phyloP scores from a whole-genome alignment of 352 stramenopile species.

The Globisporangium echinulatum region DNA sequence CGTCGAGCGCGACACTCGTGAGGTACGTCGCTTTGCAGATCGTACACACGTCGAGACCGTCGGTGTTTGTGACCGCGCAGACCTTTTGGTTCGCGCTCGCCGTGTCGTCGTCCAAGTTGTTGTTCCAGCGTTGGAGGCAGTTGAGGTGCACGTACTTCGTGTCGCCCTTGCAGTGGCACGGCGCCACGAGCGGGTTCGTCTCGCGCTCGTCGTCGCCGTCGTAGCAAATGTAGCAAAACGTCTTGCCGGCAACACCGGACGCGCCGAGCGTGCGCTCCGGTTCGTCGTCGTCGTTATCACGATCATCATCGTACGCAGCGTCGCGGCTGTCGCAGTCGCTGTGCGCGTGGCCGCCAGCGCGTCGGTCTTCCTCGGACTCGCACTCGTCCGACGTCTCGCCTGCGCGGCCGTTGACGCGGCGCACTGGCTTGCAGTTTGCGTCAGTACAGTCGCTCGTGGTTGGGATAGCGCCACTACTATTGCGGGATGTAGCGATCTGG shows the following conservation, averaged over 20 bases:
- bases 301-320: no score
- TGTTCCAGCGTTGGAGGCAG: slow-evolving; percentile 91
- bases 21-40: slow-evolving; percentile 91
- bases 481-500: not conserved
- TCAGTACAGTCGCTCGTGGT: slow-evolving; percentile 17
- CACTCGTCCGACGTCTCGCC: slow-evolving; percentile 74
- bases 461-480: not conserved
- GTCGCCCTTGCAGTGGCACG: slow-evolving; percentile 89
- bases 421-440: slow-evolving; percentile 12
- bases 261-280: slow-evolving; percentile 37
- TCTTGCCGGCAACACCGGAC: slow-evolving; percentile 34
- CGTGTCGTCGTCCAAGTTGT: slow-evolving; percentile 74
- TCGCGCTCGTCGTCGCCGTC: slow-evolving; percentile 83
- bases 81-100: slow-evolving; percentile 83
- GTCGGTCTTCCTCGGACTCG: slow-evolving; percentile 69
- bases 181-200: slow-evolving; percentile 84
- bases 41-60: slow-evolving; percentile 83
- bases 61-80: slow-evolving; percentile 86
- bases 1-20: slow-evolving; percentile 82
- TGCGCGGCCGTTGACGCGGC: slow-evolving; percentile 4
- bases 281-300: slow-evolving; percentile 8
- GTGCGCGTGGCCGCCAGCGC: slow-evolving; percentile 16
- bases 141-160: slow-evolving; percentile 91
- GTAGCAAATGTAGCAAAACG: slow-evolving; percentile 93
- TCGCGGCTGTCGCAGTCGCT: slow-evolving; percentile 12